Evolutionary conservation across 78 protist species (phyloP), one percentile per base, ranked within the genome.

Genomic region (Guillardia theta): DNA sequence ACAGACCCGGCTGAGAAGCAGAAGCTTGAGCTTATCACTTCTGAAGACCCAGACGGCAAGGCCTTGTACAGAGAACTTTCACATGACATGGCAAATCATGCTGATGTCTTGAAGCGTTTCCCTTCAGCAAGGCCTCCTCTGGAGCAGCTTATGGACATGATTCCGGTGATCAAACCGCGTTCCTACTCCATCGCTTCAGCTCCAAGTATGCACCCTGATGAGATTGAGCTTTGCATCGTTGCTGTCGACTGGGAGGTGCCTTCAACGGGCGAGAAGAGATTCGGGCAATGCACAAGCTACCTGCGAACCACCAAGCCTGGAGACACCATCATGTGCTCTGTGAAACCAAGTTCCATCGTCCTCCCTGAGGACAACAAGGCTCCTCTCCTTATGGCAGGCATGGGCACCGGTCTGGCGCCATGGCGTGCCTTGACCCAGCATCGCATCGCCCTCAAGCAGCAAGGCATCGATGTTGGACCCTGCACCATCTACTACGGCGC

Each of bases 401-500:
- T 95, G 33, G 98, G 98, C 48, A 95, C 98, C 8, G 98, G 98
- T 24, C 45, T 97, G 62, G 98, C 98, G 0, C 97, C 97, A 30
- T 83, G 95, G 77, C 95, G 97, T 30, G 96, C 96, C 47, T 70
- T 96, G 39, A 37, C 43, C 87, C 87, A 76, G 87, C 47, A 76
- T 44, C 87, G 87, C 87, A 76, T 37, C 47, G 43, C 43, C 6
- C 88, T 47, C 41, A 94, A 70, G 70, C 12, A 41, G 24, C 47
- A 21, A 18, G 94, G 94, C 48, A 48, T 93, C 19, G 78, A 39
- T 9, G 37, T 95, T 10, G 98, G 97, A 19, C 83, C 90, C 15
- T 33, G 88, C 46, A 15, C 58, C 30, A 76, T 98, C 70, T 98
- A 80, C 95, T 98, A 97, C 92, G 99, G 99, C 44, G 97, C 98